Conservation (phyloP, 2,329 filamentous ascomycete genomes). For the Amylocarpus encephaloides region DNA sequence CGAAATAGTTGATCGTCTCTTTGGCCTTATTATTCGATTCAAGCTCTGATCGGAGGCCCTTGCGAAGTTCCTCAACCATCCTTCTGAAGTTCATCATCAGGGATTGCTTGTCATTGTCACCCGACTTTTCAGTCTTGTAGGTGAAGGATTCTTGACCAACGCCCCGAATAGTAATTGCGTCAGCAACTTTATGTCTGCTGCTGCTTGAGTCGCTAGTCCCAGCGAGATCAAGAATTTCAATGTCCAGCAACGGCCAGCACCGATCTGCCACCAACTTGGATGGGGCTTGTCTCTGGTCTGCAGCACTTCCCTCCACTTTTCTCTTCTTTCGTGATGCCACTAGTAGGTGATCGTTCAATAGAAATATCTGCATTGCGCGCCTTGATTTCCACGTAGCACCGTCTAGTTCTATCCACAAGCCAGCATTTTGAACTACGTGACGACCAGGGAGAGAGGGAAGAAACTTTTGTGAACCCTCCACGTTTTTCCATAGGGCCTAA, state of each 20-base stretch:
- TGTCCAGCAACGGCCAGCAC: slow-evolving; percentile 89
- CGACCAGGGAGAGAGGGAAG: slow-evolving; percentile 84
- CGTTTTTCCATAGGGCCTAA: slow-evolving; percentile 83
- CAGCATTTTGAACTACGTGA: slow-evolving; percentile 88
- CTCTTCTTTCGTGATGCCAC: slow-evolving; percentile 91
- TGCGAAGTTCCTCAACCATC: slow-evolving; percentile 84
- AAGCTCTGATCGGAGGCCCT: slow-evolving; percentile 76
- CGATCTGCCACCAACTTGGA: slow-evolving; percentile 85
- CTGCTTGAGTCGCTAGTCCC: slow-evolving; percentile 53
- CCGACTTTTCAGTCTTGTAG: slow-evolving; percentile 80
- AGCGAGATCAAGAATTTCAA: slow-evolving; percentile 85
- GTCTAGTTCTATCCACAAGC: slow-evolving; percentile 92
- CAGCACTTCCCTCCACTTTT: slow-evolving; percentile 60
- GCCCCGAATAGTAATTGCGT: slow-evolving; percentile 82
- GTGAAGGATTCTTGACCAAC: slow-evolving; percentile 89
- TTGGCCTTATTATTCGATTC: slow-evolving; percentile 79
- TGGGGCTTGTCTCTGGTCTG: slow-evolving; percentile 42
- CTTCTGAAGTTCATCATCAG: slow-evolving; percentile 88
- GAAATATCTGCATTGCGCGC: slow-evolving; percentile 80
- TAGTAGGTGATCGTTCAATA: slow-evolving; percentile 90
- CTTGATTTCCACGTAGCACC: slow-evolving; percentile 95
- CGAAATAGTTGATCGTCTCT: slow-evolving; percentile 82
- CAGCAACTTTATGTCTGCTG: slow-evolving; percentile 60
- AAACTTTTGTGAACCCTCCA: slow-evolving; percentile 98
- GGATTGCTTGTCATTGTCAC: slow-evolving; percentile 70